phyloP scores from a whole-genome alignment of 345 rosid genomes.

The Diplotaxis tenuifolia region DNA sequence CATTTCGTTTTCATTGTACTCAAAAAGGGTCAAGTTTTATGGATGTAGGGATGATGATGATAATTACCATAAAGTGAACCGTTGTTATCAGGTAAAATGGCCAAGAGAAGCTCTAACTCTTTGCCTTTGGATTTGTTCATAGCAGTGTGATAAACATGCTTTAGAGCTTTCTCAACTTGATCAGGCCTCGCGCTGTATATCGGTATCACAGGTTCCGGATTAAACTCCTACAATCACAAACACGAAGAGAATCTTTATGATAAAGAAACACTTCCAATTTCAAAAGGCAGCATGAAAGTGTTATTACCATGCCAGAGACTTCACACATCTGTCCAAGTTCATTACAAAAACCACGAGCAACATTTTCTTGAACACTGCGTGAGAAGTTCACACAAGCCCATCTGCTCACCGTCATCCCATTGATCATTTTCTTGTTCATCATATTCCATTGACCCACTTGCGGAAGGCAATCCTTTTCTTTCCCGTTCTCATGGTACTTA shows the following conservation, averaged over 20 bases:
- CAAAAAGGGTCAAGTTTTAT: neutral
- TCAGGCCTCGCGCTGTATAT: constrained; percentile 89
- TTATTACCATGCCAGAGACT: constrained; percentile 97
- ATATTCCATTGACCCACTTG: constrained; percentile 99
- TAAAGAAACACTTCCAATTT: neutral
- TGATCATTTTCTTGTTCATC: constrained; percentile 99
- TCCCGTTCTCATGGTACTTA: constrained; percentile 96
- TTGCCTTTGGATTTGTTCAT: constrained; percentile 88
- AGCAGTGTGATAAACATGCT: constrained; percentile 78
- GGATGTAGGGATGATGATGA: neutral
- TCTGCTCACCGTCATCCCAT: constrained; percentile 90
- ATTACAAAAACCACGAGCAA: constrained; percentile 86
- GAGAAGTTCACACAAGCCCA: constrained; percentile 99
- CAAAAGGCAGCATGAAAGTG: neutral
- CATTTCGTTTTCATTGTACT: neutral
- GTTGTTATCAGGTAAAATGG: constrained; percentile 91
- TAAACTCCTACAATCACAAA: constrained; percentile 62
- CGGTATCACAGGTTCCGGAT: constrained; percentile 89
- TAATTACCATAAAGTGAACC: constrained; percentile 86
- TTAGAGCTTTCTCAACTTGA: constrained; percentile 95
- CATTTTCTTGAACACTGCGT: constrained; percentile 87
- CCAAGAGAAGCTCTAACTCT: constrained; percentile 91
- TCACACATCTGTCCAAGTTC: constrained; percentile 98
- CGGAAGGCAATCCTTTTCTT: constrained; percentile 94
- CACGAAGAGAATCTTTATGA: neutral